Evolutionary conservation across 768 basidiomycete species (phyloP).

Genomic region (Amanita phalloides): DNA sequence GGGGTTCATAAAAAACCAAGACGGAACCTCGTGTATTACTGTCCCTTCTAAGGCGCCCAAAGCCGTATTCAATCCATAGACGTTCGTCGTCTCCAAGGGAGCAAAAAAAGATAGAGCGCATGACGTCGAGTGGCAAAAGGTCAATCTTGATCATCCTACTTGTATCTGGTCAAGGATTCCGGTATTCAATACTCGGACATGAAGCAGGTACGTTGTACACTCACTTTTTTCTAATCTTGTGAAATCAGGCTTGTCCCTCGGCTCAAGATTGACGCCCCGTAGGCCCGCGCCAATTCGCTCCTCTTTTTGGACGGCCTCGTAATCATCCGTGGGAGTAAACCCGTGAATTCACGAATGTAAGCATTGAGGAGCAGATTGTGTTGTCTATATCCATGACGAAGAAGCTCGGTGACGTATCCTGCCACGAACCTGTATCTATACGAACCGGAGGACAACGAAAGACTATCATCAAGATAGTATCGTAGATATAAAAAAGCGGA

Average conservation of each 20-base stretch:
- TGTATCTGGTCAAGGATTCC: slow-evolving; percentile 13
- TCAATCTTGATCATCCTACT: not conserved
- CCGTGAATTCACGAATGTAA: slow-evolving; percentile 29
- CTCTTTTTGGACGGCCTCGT: slow-evolving; percentile 17
- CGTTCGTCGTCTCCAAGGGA: no score
- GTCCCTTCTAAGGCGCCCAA: no score
- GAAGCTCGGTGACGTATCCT: slow-evolving; percentile 29
- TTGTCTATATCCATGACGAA: slow-evolving; percentile 25
- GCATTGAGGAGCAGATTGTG: slow-evolving; percentile 30
- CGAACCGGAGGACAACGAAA: not conserved
- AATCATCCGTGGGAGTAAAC: slow-evolving; percentile 27
- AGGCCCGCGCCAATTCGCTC: slow-evolving; percentile 4
- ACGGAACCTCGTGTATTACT: no score
- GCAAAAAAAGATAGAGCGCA: no score
- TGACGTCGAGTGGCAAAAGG: slow-evolving; percentile 24
- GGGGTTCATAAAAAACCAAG: no score
- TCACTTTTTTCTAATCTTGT: slow-evolving; percentile 31
- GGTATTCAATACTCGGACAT: slow-evolving; percentile 24
- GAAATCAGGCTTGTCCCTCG: slow-evolving; percentile 25
- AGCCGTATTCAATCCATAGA: no score
- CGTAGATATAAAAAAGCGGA: not conserved
- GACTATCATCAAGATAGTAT: not conserved
- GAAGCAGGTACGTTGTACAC: slow-evolving; percentile 17
- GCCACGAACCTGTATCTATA: slow-evolving; percentile 36
- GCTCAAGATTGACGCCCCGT: not conserved